phyloP scores from a whole-genome alignment of 345 rosid species.

The Nephelium lappaceum region DNA sequence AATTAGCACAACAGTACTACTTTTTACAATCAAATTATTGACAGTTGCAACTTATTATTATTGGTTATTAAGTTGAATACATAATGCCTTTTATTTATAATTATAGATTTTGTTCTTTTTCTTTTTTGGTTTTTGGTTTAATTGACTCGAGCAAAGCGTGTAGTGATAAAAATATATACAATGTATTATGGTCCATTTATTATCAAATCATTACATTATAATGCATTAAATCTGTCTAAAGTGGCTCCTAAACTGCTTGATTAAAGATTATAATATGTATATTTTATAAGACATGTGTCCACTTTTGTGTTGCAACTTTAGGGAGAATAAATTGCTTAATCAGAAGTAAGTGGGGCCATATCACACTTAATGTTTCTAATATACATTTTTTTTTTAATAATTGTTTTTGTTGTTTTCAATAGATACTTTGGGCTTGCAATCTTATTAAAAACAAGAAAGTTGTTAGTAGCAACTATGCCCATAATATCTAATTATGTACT shows the following conservation, averaged over 20 bases:
- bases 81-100: not conserved
- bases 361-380: conserved; percentile 5
- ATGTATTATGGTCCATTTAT: not conserved
- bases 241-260: not conserved
- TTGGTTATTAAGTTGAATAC: not conserved
- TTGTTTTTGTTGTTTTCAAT: not conserved
- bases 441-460: not conserved
- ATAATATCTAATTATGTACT: not conserved
- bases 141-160: conserved; percentile 1
- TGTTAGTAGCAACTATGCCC: not conserved
- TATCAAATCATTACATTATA: conserved; percentile 4
- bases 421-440: not conserved
- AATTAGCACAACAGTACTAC: no score
- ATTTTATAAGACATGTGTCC: conserved; percentile 5
- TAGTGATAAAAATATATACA: not conserved
- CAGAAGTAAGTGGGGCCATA: conserved; percentile 14
- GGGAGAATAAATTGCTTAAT: conserved; percentile 9
- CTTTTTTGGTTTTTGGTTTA: not conserved
- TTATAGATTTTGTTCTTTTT: no score
- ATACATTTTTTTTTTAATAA: not conserved
- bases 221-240: conserved; percentile 3
- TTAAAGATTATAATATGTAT: conserved; percentile 1
- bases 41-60: no score
- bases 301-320: conserved; percentile 14
- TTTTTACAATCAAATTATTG: no score